Evolutionary conservation across 2,329 filamentous ascomycete genomes (phyloP).

Genomic region (Alternaria novae-zelandiae): DNA sequence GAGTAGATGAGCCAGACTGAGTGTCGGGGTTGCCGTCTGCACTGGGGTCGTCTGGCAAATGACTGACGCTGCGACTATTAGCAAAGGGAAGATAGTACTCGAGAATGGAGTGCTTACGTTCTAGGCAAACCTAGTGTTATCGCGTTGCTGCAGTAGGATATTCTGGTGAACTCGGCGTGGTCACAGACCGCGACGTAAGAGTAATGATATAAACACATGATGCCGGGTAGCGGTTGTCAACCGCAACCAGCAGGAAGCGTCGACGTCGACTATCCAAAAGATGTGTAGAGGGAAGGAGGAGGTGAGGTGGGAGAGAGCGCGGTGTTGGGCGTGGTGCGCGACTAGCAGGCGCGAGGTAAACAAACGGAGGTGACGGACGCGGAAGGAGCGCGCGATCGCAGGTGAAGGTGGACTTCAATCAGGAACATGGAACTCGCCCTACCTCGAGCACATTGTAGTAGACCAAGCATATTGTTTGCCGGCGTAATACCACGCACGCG

Average conservation of each 20-base stretch:
- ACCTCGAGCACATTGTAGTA: neutral
- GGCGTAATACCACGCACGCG: neutral
- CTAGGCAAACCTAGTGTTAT: constrained; percentile 25
- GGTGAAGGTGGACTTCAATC: constrained; percentile 1
- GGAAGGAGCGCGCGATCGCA: constrained; percentile 5
- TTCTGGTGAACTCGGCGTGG: constrained; percentile 39
- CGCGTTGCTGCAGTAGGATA: constrained; percentile 42
- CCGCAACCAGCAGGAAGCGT: constrained; percentile 11
- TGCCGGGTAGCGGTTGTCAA: constrained; percentile 15
- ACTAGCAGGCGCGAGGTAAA: constrained; percentile 1
- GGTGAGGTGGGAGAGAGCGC: neutral
- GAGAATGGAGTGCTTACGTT: constrained; percentile 16
- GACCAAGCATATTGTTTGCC: neutral
- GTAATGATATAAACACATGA: constrained; percentile 47
- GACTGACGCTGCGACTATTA: constrained; percentile 24
- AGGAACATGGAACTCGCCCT: neutral
- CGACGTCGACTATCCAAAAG: constrained; percentile 7
- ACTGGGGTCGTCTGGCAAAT: constrained; percentile 16
- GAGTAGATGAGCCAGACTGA: constrained; percentile 10
- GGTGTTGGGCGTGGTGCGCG: neutral
- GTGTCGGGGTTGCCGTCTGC: constrained; percentile 7
- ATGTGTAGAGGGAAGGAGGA: constrained; percentile 1
- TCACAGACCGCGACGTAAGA: constrained; percentile 40
- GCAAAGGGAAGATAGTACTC: neutral
- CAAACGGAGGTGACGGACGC: constrained; percentile 6